phyloP scores from a whole-genome alignment of 139 green algal species.

The Ettlia oleoabundans region DNA sequence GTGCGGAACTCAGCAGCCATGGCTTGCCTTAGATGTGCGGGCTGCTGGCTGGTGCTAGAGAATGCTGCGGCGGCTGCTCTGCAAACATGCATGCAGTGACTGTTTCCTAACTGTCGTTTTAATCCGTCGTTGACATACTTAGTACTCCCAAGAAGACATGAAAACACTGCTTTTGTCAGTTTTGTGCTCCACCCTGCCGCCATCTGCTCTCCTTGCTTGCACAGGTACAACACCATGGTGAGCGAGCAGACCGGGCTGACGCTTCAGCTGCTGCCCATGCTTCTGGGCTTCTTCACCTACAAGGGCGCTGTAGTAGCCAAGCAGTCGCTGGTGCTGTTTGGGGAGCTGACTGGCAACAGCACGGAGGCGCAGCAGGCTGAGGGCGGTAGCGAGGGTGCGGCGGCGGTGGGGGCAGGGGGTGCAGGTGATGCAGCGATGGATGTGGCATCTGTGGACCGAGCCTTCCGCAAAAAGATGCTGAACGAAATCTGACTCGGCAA shows the following conservation, averaged over 20 bases:
- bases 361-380: background rate
- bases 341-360: constrained; percentile 19
- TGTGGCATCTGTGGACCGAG: constrained; percentile 35
- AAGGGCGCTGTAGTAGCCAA: constrained; percentile 79
- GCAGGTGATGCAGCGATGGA: background rate
- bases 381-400: background rate
- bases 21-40: no score
- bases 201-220: no score
- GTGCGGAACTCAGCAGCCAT: no score
- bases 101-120: background rate
- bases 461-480: constrained; percentile 38
- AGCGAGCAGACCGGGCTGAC: constrained; percentile 68
- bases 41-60: no score
- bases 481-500: background rate
- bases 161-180: background rate
- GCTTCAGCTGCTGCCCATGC: constrained; percentile 89
- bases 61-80: no score
- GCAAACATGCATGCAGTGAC: no score
- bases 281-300: constrained; percentile 98
- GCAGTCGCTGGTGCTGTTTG: constrained; percentile 50
- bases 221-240: constrained; percentile 74
- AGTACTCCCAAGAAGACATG: background rate
- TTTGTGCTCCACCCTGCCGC: background rate
- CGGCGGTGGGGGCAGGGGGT: background rate
- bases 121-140: background rate